Evolutionary conservation across 192 early-diverging fungal species (phyloP).

Genomic region (Globomyces pollinis-pini): DNA sequence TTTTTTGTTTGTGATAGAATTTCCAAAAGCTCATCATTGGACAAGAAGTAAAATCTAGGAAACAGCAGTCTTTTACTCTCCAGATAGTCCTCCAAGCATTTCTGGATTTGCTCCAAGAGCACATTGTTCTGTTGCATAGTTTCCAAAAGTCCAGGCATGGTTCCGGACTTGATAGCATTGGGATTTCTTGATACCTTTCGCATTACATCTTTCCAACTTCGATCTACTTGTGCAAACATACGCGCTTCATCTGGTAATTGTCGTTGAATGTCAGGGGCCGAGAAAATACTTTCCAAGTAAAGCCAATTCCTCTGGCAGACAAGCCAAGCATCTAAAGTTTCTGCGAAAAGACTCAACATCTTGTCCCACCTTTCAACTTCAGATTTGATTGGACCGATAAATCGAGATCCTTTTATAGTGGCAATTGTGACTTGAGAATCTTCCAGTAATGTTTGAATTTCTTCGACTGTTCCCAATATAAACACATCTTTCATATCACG

Average conservation of each 20-base stretch:
- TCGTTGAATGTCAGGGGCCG: slow-evolving; percentile 55
- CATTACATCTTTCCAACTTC: slow-evolving; percentile 58
- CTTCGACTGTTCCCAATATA: slow-evolving; percentile 51
- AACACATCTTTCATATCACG: slow-evolving; percentile 56
- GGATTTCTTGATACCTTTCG: slow-evolving; percentile 48
- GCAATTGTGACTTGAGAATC: slow-evolving; percentile 55
- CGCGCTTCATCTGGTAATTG: slow-evolving; percentile 57
- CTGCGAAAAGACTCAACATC: slow-evolving; percentile 44
- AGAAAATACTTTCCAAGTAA: slow-evolving; percentile 54
- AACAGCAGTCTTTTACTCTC: slow-evolving; percentile 53
- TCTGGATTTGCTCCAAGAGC: slow-evolving; percentile 55
- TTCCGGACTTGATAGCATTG: slow-evolving; percentile 57
- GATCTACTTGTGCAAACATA: slow-evolving; percentile 54
- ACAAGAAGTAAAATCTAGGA: slow-evolving; percentile 56
- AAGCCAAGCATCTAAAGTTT: slow-evolving; percentile 52
- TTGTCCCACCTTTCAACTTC: slow-evolving; percentile 58
- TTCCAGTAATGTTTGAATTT: slow-evolving; percentile 52
- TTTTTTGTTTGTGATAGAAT: slow-evolving; percentile 55
- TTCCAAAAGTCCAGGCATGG: slow-evolving; percentile 47
- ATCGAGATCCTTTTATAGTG: slow-evolving; percentile 49
- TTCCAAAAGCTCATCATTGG: slow-evolving; percentile 60
- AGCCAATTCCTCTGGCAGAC: slow-evolving; percentile 56
- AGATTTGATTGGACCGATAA: slow-evolving; percentile 50
- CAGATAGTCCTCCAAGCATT: slow-evolving; percentile 56
- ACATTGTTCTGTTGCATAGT: slow-evolving; percentile 52